A percentile compares a stretch with the other conserved stretches of the same genome.
Evolutionary conservation across 2,329 filamentous ascomycete genomes (phyloP).

Genomic region (Alternaria tenuissima): DNA sequence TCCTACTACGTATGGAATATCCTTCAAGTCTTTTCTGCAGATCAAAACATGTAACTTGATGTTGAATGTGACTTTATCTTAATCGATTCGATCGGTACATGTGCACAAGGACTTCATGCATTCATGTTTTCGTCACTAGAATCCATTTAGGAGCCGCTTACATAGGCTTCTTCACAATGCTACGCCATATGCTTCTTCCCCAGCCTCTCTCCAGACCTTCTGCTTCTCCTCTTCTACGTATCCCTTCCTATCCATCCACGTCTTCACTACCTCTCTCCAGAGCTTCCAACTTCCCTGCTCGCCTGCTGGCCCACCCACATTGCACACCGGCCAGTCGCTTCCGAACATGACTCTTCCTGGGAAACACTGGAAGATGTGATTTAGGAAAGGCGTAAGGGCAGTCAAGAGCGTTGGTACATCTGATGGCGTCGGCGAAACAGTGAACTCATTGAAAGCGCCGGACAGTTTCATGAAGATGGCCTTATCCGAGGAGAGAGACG

Average conservation of each 20-base stretch:
- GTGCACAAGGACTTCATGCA: not conserved
- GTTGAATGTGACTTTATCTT: not conserved
- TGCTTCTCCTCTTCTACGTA: slow-evolving; percentile 69
- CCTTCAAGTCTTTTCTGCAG: not conserved
- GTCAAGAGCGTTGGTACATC: slow-evolving; percentile 8
- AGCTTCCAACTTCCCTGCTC: slow-evolving; percentile 71
- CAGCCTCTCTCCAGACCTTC: slow-evolving; percentile 77
- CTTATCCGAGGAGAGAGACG: slow-evolving; percentile 69
- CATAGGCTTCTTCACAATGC: not conserved
- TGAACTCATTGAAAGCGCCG: slow-evolving; percentile 83
- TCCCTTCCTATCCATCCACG: slow-evolving; percentile 61
- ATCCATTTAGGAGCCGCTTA: not conserved
- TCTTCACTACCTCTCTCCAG: slow-evolving; percentile 77
- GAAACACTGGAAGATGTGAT: slow-evolving; percentile 71
- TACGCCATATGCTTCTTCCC: slow-evolving; percentile 71
- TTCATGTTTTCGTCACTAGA: not conserved
- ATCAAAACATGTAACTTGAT: not conserved
- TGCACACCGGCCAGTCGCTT: slow-evolving; percentile 94
- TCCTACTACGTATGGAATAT: not conserved
- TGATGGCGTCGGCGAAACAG: slow-evolving; percentile 40
- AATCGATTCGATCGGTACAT: not conserved
- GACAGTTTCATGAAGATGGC: slow-evolving; percentile 91
- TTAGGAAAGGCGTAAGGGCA: slow-evolving; percentile 33
- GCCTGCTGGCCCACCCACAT: slow-evolving; percentile 66
- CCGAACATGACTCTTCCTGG: slow-evolving; percentile 82